Base-by-base conservation (phyloP, 257 asterid species). In the Nicotiana tabacum region DNA sequence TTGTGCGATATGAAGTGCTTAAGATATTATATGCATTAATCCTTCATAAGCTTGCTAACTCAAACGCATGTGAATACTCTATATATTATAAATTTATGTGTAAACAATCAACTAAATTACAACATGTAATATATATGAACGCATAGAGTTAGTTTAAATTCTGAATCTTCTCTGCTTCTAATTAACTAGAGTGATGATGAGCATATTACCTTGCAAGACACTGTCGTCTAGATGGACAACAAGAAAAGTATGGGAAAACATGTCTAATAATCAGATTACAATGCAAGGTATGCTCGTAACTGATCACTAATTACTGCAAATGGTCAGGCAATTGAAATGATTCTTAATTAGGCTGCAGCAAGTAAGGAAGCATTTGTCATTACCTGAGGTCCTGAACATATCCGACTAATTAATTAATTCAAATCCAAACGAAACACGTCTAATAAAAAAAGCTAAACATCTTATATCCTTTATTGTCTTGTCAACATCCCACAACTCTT, bases 401-500 rank as follows among this genome's bases (percentile, higher is more conserved):
- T 1, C 7, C 48, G 48, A 39, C 9, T 6, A 39, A 39, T 39
- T 39, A 39, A 39, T 39, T 62, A 62, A 62, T 27, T 62, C 17
- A 62, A 62, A 9, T 43, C 85, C 46, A 64, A 24, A 21, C 60
- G 27, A 58, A 29, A 57, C 48, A 6, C 51, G 39, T 35, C 62
- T 66, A 8, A 51, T 8, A 24, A 56, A 39, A 57, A 5, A 12
- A 70, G 48, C 0, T 27, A 62, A 46, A 51, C 60, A 56, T 60
- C 58, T 15, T 67, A 53, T 53, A 33, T 1, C 32, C 48, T 11
- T n/a, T 11, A 27, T 33, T 83, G 83, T 48, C 58, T 66, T 78
- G 87, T 81, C 85, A 83, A 81, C 83, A 68, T 81, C 83, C 66
- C 48, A 67, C 21, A 48, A 60, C 70, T 77, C 74, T 60, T 78